A percentile compares a stretch with the other conserved stretches of the same genome.
phyloP scores from a whole-genome alignment of 352 stramenopile genomes.

The Phytophthora boehmeriae region DNA sequence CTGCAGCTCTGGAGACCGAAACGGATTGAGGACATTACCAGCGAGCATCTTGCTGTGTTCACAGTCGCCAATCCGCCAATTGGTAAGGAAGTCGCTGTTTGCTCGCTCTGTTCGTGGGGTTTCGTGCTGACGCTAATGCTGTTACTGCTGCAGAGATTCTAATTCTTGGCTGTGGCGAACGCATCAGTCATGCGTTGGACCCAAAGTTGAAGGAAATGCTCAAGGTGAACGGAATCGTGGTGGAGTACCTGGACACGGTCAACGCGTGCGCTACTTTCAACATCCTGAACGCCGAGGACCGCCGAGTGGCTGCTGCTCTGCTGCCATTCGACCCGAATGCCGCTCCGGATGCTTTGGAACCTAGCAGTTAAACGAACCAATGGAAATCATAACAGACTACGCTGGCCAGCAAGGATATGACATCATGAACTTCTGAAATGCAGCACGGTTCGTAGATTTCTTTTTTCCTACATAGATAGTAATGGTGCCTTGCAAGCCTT shows the following conservation, averaged over 20 bases:
- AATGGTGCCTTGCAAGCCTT: background rate
- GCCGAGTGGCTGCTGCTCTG: constrained; percentile 79
- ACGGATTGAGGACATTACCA: constrained; percentile 80
- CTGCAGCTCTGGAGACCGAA: constrained; percentile 80
- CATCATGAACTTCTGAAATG: constrained; percentile 5
- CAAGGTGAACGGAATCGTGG: constrained; percentile 84
- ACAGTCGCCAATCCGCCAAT: constrained; percentile 78
- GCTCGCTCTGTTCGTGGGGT: background rate
- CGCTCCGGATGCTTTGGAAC: constrained; percentile 5
- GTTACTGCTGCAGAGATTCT: constrained; percentile 61
- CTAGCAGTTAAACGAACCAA: constrained; percentile 13
- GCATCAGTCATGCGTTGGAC: constrained; percentile 64
- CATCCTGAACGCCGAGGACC: constrained; percentile 91
- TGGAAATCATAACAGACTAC: background rate
- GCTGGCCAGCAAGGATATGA: background rate
- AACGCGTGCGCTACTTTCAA: constrained; percentile 92
- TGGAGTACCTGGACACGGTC: constrained; percentile 85
- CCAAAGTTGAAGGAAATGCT: constrained; percentile 75
- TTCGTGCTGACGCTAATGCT: background rate
- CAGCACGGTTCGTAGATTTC: no score
- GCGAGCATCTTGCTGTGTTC: constrained; percentile 77
- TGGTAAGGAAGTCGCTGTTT: constrained; percentile 30
- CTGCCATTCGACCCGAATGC: constrained; percentile 68
- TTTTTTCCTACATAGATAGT: constrained; percentile 1
- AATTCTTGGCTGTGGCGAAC: constrained; percentile 74